Evolutionary conservation across 495 filamentous ascomycete species (phyloP).

Genomic region (Achaetomiella virescens): DNA sequence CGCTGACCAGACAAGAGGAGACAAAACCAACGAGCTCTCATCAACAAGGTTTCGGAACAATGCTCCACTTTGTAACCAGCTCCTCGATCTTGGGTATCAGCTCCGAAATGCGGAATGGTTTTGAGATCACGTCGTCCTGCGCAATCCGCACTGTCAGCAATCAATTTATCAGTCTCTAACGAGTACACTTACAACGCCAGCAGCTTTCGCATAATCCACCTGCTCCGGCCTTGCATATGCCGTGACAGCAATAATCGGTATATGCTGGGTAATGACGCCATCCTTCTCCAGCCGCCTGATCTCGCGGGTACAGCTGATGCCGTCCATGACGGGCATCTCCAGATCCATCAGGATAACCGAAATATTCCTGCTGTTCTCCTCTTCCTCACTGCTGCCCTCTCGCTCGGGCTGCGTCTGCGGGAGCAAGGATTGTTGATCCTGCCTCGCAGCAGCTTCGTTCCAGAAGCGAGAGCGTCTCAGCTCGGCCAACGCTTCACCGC

Average conservation of each 20-base stretch:
- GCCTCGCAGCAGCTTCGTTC: conserved; percentile 20
- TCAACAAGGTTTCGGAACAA: background rate
- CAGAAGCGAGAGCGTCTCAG: conserved; percentile 45
- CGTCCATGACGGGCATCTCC: conserved; percentile 87
- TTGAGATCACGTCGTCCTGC: conserved; percentile 73
- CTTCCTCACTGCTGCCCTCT: conserved; percentile 26
- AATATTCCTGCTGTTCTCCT: conserved; percentile 35
- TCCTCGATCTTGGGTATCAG: conserved; percentile 63
- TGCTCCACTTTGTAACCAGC: conserved; percentile 31
- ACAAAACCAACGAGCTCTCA: background rate
- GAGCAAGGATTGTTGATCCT: background rate
- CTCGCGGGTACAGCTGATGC: conserved; percentile 61
- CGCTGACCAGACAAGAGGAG: background rate
- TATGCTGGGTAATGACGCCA: conserved; percentile 49
- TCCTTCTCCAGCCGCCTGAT: conserved; percentile 59
- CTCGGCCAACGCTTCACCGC: conserved; percentile 62
- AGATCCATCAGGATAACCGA: conserved; percentile 76
- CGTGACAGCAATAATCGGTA: conserved; percentile 75
- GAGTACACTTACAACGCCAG: conserved; percentile 41
- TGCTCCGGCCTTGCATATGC: conserved; percentile 72
- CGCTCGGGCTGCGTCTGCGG: background rate
- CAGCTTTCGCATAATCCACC: conserved; percentile 46
- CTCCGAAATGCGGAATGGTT: conserved; percentile 70
- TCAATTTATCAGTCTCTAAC: conserved; percentile 15
- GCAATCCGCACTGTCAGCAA: conserved; percentile 24